These are phyloP conservation scores for Dryadomyces quercivorus DNA, from an alignment of 2,329 filamentous ascomycete species.

Conservation along the genomic window DNA sequence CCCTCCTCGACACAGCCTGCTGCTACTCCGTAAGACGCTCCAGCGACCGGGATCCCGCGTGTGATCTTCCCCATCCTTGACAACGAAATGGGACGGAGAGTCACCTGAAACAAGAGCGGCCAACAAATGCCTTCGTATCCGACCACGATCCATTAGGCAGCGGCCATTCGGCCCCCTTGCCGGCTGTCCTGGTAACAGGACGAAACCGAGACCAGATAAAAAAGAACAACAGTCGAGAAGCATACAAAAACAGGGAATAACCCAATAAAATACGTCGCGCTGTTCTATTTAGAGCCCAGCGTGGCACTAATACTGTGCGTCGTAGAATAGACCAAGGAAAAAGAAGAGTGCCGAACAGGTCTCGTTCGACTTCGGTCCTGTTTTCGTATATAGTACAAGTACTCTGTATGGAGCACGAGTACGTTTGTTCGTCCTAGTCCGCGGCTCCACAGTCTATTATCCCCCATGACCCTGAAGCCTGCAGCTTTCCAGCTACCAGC, in stretches of 20 bases:
- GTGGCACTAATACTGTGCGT: background rate
- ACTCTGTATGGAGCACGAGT: no score
- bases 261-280: background rate
- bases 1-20: no score
- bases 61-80: background rate
- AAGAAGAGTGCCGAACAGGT: background rate
- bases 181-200: background rate
- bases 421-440: background rate
- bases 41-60: background rate
- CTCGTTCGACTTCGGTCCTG: background rate
- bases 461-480: background rate
- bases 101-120: background rate
- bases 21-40: no score
- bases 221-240: background rate
- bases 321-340: background rate
- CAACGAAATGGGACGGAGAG: background rate
- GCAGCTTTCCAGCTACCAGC: background rate
- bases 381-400: background rate
- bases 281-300: background rate
- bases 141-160: background rate
- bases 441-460: background rate
- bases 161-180: background rate
- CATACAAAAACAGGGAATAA: background rate
- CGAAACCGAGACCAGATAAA: background rate
- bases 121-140: background rate